These are phyloP conservation scores for Sphagnum contortum DNA, from an alignment of 225 moss, liverwort and hornwort species.

Conservation along the genomic window DNA sequence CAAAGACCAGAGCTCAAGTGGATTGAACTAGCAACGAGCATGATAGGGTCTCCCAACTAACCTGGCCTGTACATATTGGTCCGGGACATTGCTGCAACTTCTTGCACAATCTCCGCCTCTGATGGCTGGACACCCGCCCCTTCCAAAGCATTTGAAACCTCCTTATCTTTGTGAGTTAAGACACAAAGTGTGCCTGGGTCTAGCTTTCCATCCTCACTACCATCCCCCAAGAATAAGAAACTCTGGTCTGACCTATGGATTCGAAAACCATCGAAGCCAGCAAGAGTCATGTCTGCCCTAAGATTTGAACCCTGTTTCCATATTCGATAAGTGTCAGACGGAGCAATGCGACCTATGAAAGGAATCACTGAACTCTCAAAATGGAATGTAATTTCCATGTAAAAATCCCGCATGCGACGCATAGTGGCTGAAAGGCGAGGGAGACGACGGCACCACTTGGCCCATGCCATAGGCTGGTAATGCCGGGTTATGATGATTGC, in stretches of 20 bases:
- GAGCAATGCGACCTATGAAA: conserved; percentile 94
- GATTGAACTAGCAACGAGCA: neutral
- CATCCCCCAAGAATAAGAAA: conserved; percentile 92
- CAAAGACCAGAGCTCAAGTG: too few species aligned
- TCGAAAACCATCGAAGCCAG: conserved; percentile 94
- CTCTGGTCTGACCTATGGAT: conserved; percentile 99
- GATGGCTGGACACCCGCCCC: conserved; percentile 98
- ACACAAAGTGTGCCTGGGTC: conserved; percentile 78
- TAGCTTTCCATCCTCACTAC: conserved; percentile 89
- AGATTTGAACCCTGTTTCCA: conserved; percentile 98
- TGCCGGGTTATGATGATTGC: too few species aligned
- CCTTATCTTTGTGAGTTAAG: conserved; percentile 95
- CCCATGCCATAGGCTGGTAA: conserved; percentile 2
- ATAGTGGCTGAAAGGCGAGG: conserved; percentile 90
- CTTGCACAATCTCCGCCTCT: conserved; percentile 84
- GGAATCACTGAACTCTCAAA: conserved; percentile 98
- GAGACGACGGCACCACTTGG: conserved; percentile 4
- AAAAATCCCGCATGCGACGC: conserved; percentile 96
- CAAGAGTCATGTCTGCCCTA: conserved; percentile 98
- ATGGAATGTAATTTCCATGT: conserved; percentile 98
- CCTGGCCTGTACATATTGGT: conserved; percentile 99
- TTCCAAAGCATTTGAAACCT: conserved; percentile 93
- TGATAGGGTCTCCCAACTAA: too few species aligned
- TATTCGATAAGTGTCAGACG: conserved; percentile 94
- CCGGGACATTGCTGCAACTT: conserved; percentile 96